Evolutionary conservation across 306 rosid genomes (phyloP), one percentile per base, ranked within the genome.

Genomic region (Pyrus bretschneideri): DNA sequence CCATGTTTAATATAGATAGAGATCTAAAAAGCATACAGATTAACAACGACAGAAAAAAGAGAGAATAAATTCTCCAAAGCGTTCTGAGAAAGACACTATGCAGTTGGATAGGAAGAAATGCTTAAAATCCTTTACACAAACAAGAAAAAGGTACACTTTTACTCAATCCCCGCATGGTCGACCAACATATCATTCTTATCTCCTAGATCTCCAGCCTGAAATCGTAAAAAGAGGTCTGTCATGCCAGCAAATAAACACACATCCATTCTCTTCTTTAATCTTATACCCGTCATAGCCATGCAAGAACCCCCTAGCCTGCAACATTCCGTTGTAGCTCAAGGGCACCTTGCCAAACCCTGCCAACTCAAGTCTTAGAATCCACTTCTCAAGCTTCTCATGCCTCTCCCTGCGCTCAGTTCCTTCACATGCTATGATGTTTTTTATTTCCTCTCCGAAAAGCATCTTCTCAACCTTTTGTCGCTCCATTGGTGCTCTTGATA

Each of bases 401-500:
- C 98, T 85, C 78, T 91, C 93, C 23, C 70, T 91, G 78, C 98
- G 85, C 60, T 90, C 91, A 3, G 71, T 78, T 60, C 98, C 96
- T 71, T 91, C 98, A 61, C 95, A 93, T 19, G 98, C 89, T 62
- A 93, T 80, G 70, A 91, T 93, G 81, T 86, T 93, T 46, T 93
- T 93, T 9, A 93, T 93, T 76, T 93, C 93, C 82, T 91, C 90
- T 18, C 93, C 98, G 2, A 91, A 71, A 23, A 93, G 87, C 87
- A 82, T 75, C 73, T 91, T 88, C 89, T 93, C 98, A 25, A 93
- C 82, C 63, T 84, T 89, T 12, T 82, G 90, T 63, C 93, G 74
- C 78, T 93, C 93, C 11, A 77, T 23, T 7, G 91, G 84, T 18
- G 89, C 80, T 81, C 90, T 78, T 5, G 85, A 65, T 7, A 89